Evolutionary conservation across 441 rosid species (phyloP).

Genomic region (Jatropha podagrica): DNA sequence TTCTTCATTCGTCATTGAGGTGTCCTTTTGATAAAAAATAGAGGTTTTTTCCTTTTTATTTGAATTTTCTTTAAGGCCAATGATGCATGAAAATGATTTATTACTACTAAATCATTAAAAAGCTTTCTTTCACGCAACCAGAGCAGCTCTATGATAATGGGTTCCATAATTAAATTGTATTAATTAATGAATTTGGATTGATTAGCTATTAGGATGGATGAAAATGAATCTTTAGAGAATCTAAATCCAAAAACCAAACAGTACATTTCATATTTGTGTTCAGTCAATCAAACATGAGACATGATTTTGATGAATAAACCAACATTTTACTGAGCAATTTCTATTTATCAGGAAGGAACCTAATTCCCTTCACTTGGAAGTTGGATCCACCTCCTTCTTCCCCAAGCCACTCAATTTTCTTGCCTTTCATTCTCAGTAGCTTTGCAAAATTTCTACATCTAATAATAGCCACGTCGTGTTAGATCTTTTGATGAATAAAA

Average conservation of each 20-base stretch:
- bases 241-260: conserved; percentile 6
- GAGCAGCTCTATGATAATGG: not conserved
- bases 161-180: not conserved
- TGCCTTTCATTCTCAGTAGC: not conserved
- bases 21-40: conserved; percentile 8
- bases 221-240: not conserved
- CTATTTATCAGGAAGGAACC: conserved; percentile 20
- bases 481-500: no score
- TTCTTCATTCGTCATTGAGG: conserved; percentile 30
- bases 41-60: not conserved
- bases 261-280: not conserved
- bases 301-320: not conserved
- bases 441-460: not conserved
- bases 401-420: conserved; percentile 4
- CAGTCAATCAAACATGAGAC: conserved; percentile 2
- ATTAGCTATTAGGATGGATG: not conserved
- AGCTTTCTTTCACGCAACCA: not conserved
- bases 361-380: conserved; percentile 30
- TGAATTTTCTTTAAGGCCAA: not conserved
- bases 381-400: conserved; percentile 19
- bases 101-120: not conserved
- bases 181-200: no score
- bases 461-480: no score
- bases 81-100: no score
- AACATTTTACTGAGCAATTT: conserved; percentile 1